Base-by-base conservation (phyloP, 169 alveolate species). In the Neospora caninum region DNA sequence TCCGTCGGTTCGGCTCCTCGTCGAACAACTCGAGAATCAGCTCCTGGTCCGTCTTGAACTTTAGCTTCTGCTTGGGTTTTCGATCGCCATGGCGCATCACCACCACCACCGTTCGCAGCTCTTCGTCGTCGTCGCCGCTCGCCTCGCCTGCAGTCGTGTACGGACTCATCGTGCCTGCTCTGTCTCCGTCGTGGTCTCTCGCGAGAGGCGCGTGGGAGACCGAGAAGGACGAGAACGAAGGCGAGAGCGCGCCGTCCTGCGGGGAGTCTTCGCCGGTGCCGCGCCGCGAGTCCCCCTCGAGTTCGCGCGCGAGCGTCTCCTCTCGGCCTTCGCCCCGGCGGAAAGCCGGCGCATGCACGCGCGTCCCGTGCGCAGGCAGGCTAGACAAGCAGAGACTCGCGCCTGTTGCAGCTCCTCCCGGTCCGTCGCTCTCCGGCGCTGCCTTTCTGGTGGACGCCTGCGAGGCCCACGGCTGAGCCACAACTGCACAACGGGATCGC, bases 71-170 rank as follows among this genome's bases (percentile, higher is more conserved):
- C 94, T 99, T 99, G 4, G 99, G 99, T 80, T 98, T 98, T 91
- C 99, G 96, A 95, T 98, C 99, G 34, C 99, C 99, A 95, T 99
- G 99, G 88, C 99, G 97, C 98, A 99, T 99, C 69, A 99, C 98
- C 67, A 99, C 99, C 53, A 99, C 99, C 0, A 99, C 99, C 41
- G 99, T 97, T 91, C 99, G 97, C 89, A 99, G 96, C 95, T 98
- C 99, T 97, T 98, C 99, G 92, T 49, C 92, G 13, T 25, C 91
- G 69, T 67, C 88, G 69, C 80, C 87, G 54, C 45, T 70, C 27
- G 83, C 88, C 42, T 86, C 92, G 42, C 83, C 92, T 29, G 42
- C 53, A 6, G 73, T 88, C 49, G 38, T 39, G 73, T 43, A 58
- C 20, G n/a, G 58, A 42, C 38, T 70, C 10, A 67, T 36, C 36